Conservation (phyloP, 2,329 filamentous ascomycete species). For the Colletotrichum sp. region DNA sequence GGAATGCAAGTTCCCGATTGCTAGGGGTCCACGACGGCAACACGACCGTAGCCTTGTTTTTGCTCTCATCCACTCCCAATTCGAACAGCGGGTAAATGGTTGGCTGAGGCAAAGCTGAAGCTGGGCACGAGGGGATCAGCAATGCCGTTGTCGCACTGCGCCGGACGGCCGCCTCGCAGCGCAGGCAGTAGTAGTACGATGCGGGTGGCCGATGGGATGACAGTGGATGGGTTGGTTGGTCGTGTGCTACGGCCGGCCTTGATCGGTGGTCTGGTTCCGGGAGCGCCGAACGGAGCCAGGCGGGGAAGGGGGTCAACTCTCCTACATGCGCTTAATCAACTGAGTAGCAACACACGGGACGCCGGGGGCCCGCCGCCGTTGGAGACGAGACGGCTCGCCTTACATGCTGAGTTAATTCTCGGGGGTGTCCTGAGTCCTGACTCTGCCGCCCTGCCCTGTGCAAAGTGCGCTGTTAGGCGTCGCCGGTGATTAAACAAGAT, state of each 20-base stretch:
- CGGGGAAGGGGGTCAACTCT: not conserved
- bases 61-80: not conserved
- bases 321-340: not conserved
- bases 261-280: not conserved
- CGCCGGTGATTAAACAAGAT: not conserved
- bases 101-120: not conserved
- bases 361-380: not conserved
- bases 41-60: not conserved
- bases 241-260: not conserved
- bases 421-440: not conserved
- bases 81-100: not conserved
- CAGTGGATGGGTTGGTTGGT: not conserved
- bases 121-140: not conserved
- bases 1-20: not conserved
- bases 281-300: constrained; percentile 11
- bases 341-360: not conserved
- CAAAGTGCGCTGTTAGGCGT: not conserved
- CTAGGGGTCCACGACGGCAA: not conserved
- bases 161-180: not conserved
- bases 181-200: not conserved
- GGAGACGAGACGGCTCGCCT: not conserved
- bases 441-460: not conserved
- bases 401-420: not conserved
- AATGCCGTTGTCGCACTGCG: not conserved
- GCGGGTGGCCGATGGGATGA: not conserved